Evolutionary conservation across 1,284 basidiomycete genomes (phyloP), one percentile per base, ranked within the genome.

Genomic region (Naganishia liquefaciens): DNA sequence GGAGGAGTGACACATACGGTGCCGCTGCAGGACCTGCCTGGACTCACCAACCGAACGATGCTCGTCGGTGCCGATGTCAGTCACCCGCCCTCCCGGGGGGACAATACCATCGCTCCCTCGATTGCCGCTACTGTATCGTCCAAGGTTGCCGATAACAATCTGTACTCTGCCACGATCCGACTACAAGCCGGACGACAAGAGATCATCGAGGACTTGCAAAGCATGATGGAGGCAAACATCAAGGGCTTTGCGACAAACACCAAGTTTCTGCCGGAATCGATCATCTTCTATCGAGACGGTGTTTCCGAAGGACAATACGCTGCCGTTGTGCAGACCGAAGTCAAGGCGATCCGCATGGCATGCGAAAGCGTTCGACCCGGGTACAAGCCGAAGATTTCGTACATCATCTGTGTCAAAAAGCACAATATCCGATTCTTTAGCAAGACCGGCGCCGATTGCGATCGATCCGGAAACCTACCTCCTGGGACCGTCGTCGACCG

Each of bases 51-150:
- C 54, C 72, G 65, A 4, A 80, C 79, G 1, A 80, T 82, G 77
- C 73, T 82, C 64, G 71, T 82, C 19, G 77, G 77, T 11, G 77
- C 76, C 13, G 77, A 79, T 58, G 80, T 81, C 5, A 78, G 79
- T 70, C 75, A 75, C 74, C 65, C 65, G 15, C 65, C 65, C 51
- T 40, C 37, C 4, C 69, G 71, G 25, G 75, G 73, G 17, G 74
- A 72, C 21, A 77, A 73, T 27, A 68, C 66, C 47, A 70, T 70
- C 70, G 72, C 44, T 68, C 78, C 69, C 2, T 77, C 75, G n/a
- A 80, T 83, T 46, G 79, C 81, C 4, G 79, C 77, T 52, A 75
- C 79, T 10, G 79, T 81, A n/a, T 80, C 79, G 13, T 79, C 80
- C 17, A 74, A 70, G 68, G 74, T 73, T 57, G 70, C 70, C 40